A percentile compares a stretch with the other conserved stretches of the same genome.
Conservation (phyloP, 2,329 filamentous ascomycete genomes). For the Neofusicoccum parvum region DNA sequence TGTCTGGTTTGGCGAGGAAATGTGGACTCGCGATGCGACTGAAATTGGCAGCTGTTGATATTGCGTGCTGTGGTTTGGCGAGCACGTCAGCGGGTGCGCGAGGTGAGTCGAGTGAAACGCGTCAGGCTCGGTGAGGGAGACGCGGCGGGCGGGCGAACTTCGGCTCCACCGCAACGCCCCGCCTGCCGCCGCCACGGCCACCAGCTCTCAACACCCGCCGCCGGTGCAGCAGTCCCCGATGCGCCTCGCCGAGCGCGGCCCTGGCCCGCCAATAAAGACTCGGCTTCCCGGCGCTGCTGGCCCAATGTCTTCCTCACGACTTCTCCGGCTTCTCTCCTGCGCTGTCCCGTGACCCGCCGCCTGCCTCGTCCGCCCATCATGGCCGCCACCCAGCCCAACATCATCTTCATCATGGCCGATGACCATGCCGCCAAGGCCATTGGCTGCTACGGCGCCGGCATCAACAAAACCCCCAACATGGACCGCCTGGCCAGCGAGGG, state of each 20-base stretch:
- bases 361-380: neutral
- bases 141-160: neutral
- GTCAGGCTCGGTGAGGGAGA: neutral
- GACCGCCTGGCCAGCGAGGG: constrained; percentile 54
- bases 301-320: neutral
- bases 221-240: no score
- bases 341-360: neutral
- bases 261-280: neutral
- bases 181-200: no score
- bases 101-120: neutral
- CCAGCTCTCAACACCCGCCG: no score
- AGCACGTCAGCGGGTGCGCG: neutral
- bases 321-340: neutral
- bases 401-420: constrained; percentile 59
- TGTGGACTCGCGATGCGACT: neutral
- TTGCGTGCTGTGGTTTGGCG: constrained; percentile 3
- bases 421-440: constrained; percentile 57
- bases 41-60: neutral
- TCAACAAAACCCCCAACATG: constrained; percentile 56
- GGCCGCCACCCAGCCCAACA: constrained; percentile 34
- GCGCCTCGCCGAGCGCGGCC: neutral
- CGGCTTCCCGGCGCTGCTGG: neutral
- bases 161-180: neutral
- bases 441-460: constrained; percentile 52
- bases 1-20: neutral